Evolutionary conservation across 2,329 filamentous ascomycete species (phyloP).

Genomic region (Rutstroemia sp.): DNA sequence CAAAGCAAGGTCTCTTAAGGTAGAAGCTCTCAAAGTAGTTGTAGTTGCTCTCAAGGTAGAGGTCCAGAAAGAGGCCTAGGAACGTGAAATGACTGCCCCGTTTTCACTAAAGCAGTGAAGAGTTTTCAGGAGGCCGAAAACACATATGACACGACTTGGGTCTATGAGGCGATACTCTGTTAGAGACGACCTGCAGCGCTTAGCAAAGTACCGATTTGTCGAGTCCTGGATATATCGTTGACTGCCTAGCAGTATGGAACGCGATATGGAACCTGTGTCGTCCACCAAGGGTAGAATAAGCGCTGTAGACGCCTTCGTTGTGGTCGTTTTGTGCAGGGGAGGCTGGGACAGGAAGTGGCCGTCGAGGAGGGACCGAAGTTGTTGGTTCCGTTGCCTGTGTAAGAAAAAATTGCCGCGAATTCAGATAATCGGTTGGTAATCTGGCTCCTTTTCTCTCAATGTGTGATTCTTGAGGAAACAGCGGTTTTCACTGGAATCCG

Average conservation of each 20-base stretch:
- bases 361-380: constrained; percentile 1
- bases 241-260: not conserved
- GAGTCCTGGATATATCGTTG: no score
- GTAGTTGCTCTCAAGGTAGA: not conserved
- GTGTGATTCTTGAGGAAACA: no score
- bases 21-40: not conserved
- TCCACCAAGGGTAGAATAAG: not conserved
- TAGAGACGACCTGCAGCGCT: not conserved
- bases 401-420: not conserved
- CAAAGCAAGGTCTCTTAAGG: not conserved
- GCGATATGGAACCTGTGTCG: not conserved
- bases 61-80: not conserved
- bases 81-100: not conserved
- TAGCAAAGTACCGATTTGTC: not conserved
- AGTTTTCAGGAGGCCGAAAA: constrained; percentile 1
- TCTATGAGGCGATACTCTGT: not conserved
- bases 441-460: constrained; percentile 3
- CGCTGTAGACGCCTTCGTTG: constrained; percentile 2
- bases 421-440: constrained; percentile 1
- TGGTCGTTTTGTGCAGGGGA: not conserved
- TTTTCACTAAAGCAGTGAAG: not conserved
- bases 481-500: constrained; percentile 24
- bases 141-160: constrained; percentile 2
- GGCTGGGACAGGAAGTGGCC: not conserved
- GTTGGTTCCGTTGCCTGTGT: not conserved